phyloP scores from a whole-genome alignment of 768 basidiomycete genomes.

The Postia placenta region DNA sequence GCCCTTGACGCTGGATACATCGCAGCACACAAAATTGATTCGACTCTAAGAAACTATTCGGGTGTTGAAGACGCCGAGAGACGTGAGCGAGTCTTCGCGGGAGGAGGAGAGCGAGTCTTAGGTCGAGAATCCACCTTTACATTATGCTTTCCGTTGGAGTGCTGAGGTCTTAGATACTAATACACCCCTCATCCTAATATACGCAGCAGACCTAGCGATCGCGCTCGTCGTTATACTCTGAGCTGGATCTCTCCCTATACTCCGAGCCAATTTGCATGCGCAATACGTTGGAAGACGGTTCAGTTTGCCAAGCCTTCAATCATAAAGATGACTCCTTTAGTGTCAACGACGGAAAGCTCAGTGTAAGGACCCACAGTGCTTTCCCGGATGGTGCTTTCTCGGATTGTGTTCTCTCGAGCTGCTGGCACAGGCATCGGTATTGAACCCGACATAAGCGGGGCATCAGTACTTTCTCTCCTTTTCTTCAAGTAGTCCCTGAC shows the following conservation, averaged over 20 bases:
- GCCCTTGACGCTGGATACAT: slow-evolving; percentile 12
- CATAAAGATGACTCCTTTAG: slow-evolving; percentile 7
- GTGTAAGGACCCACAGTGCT: too few relatives aligned
- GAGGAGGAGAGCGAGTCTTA: neutral
- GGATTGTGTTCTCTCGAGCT: too few relatives aligned
- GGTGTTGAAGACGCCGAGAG: slow-evolving; percentile 30
- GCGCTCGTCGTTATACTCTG: slow-evolving; percentile 34
- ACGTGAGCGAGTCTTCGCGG: neutral
- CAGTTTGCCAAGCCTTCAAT: slow-evolving; percentile 29
- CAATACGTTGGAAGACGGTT: slow-evolving; percentile 19
- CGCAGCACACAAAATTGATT: neutral
- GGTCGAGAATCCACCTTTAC: neutral
- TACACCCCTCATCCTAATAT: slow-evolving; percentile 1
- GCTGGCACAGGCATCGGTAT: slow-evolving; percentile 15
- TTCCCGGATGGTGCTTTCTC: too few relatives aligned
- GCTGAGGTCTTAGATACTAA: neutral
- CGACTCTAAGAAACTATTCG: slow-evolving; percentile 44
- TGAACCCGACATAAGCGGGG: slow-evolving; percentile 12
- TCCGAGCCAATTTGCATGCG: slow-evolving; percentile 22
- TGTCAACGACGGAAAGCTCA: too few relatives aligned
- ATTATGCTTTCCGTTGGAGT: neutral
- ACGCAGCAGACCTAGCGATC: slow-evolving; percentile 9
- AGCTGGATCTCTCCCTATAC: too few relatives aligned
- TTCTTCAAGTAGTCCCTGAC: slow-evolving; percentile 70
- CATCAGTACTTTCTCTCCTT: slow-evolving; percentile 26